These are phyloP conservation scores for Euphorbia schlechtendalii DNA, from an alignment of 441 rosid species.

Conservation along the genomic window DNA sequence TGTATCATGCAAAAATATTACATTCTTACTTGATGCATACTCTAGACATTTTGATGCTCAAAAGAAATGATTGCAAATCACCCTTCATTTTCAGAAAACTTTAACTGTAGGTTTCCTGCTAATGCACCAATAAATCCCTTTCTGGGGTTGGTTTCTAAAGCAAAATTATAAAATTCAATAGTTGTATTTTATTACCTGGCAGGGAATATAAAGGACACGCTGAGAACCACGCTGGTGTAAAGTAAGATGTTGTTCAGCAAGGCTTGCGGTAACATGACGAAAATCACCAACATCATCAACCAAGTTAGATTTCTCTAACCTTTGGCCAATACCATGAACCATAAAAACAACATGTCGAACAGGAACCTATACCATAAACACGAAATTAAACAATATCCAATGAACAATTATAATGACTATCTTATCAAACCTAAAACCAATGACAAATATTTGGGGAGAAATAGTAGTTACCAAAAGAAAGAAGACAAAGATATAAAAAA, in stretches of 20 bases:
- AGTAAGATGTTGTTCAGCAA: conserved; percentile 76
- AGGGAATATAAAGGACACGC: conserved; percentile 91
- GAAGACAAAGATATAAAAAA: background rate
- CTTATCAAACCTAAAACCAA: background rate
- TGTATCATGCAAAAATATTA: background rate
- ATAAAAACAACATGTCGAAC: conserved; percentile 93
- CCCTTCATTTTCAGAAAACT: conserved; percentile 4
- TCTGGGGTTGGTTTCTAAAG: background rate
- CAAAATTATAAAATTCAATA: background rate
- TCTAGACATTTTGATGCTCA: background rate
- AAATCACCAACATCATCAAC: conserved; percentile 93
- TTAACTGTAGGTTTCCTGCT: background rate
- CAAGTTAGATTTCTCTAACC: conserved; percentile 95
- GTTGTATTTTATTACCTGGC: conserved; percentile 60
- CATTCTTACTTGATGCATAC: background rate
- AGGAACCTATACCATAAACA: conserved; percentile 62
- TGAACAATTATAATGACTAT: background rate
- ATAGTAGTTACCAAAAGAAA: background rate
- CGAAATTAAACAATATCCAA: conserved; percentile 1
- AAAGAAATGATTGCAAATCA: background rate
- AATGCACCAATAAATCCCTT: background rate
- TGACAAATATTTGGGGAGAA: background rate
- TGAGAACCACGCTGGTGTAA: conserved; percentile 69
- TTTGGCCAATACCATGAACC: conserved; percentile 99
- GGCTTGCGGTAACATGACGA: conserved; percentile 75